phyloP scores from a whole-genome alignment of 441 rosid genomes.

The Corymbia calophylla region DNA sequence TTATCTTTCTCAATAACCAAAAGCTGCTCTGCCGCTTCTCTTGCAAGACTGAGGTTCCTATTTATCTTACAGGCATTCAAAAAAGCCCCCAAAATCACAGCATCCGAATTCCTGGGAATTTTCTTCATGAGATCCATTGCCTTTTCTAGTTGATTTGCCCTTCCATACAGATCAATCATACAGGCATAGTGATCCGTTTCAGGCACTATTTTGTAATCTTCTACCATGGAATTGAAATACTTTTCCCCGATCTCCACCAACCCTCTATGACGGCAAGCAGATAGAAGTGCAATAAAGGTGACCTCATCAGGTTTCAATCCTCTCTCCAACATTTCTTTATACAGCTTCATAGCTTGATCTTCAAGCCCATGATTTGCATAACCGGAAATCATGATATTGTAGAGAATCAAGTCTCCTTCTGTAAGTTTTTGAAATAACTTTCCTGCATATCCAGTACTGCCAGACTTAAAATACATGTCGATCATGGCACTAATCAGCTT shows the following conservation, averaged over 20 bases:
- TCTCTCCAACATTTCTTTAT: slow-evolving; percentile 41
- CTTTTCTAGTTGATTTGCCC: slow-evolving; percentile 54
- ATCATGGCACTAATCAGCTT: slow-evolving; percentile 47
- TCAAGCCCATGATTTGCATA: slow-evolving; percentile 62
- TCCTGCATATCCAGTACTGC: slow-evolving; percentile 50
- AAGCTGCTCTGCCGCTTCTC: slow-evolving; percentile 48
- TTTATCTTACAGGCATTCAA: slow-evolving; percentile 63
- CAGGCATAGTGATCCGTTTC: slow-evolving; percentile 62
- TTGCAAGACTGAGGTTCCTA: slow-evolving; percentile 41
- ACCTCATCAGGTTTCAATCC: slow-evolving; percentile 48
- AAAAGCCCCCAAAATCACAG: slow-evolving; percentile 52
- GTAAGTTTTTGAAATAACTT: slow-evolving; percentile 25
- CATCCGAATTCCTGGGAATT: slow-evolving; percentile 42
- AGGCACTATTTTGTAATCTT: slow-evolving; percentile 36
- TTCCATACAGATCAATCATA: slow-evolving; percentile 82
- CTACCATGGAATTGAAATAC: slow-evolving; percentile 50
- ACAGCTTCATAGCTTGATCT: slow-evolving; percentile 34
- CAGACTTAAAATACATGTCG: slow-evolving; percentile 76
- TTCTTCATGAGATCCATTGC: slow-evolving; percentile 36
- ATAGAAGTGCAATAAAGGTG: slow-evolving; percentile 59
- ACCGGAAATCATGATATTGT: slow-evolving; percentile 68
- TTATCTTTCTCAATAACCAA: slow-evolving; percentile 37
- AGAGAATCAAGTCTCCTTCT: slow-evolving; percentile 43
- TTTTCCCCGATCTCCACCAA: slow-evolving; percentile 51
- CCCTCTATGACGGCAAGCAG: slow-evolving; percentile 74